Base-by-base conservation (phyloP, 495 filamentous ascomycete genomes). In the Penicillium psychrofluorescens region DNA sequence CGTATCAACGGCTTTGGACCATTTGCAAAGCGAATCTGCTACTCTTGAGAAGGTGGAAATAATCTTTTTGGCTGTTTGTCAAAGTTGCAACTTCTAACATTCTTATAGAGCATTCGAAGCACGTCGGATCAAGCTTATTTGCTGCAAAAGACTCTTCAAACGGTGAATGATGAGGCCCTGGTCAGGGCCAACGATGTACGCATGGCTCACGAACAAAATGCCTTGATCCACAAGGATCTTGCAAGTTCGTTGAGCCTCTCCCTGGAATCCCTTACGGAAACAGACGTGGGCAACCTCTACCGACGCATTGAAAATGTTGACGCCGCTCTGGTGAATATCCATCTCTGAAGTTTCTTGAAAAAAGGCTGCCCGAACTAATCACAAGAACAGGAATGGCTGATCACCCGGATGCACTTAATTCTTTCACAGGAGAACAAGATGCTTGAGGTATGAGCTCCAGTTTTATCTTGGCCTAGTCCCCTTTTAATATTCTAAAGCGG, bases 111-210 rank as follows among this genome's bases (percentile, higher is more conserved):
- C 30, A 50, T 76, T 28, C 59, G 41, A 35, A 64, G 58, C 38
- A 55, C 61, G 6, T 58, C 62, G 11, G 36, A 22, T n/a, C 55
- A 64, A 37, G 57, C 61, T 4, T 37, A 38, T 11, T 30, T 53
- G 7, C 49, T 75, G n/a, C 62, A 61, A 28, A 36, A 53, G 1
- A 49, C 51, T 29, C 37, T 78, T 6, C 43, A 45, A 11, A 48
- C 41, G 8, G 43, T 64, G 13, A 57, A 75, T 33, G 47, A 70
- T 32, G 67, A 73, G 34, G 41, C 63, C 1, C 32, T 64, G 11
- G 36, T 45, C 5, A 44, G 58, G 45, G 56, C 38, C 51, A 38
- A 63, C 12, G 45, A 66, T 37, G 30, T 61, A 33, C 11, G 48
- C 40, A 32, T 42, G 31, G 39, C 46, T 4, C 46, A 68, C 45